A percentile compares a stretch with the other conserved stretches of the same genome.
These are phyloP conservation scores for Prosopis cineraria DNA, from an alignment of 306 rosid genomes.

Conservation along the genomic window DNA sequence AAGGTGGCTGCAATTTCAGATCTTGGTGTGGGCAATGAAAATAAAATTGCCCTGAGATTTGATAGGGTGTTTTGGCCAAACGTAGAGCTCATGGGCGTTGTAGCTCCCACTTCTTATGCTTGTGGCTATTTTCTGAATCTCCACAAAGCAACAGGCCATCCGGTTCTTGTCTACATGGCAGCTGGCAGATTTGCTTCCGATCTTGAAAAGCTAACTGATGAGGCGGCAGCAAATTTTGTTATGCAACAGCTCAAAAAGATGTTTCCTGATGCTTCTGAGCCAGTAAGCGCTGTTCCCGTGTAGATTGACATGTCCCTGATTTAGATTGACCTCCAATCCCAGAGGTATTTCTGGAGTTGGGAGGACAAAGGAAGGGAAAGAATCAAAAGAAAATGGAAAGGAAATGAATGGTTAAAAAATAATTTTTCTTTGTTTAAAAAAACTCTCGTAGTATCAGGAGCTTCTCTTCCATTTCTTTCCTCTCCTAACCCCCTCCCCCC, in stretches of 20 bases:
- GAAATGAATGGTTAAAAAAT: neutral
- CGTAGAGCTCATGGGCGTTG: constrained; percentile 68
- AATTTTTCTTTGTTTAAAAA: neutral
- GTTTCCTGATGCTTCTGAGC: constrained; percentile 69
- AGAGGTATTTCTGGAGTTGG: neutral
- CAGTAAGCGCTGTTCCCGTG: constrained; percentile 47
- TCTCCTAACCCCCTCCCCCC: neutral
- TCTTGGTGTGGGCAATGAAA: constrained; percentile 84
- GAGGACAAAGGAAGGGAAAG: neutral
- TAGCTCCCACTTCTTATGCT: constrained; percentile 65
- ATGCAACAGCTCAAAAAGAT: constrained; percentile 72
- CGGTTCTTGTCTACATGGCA: constrained; percentile 76
- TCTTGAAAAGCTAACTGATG: constrained; percentile 60
- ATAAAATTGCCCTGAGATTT: constrained; percentile 66
- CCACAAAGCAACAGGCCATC: constrained; percentile 79
- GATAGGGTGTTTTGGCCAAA: constrained; percentile 75
- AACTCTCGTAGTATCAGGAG: neutral
- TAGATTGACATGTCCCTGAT: neutral
- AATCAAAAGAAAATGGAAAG: neutral
- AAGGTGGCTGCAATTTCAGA: constrained; percentile 69
- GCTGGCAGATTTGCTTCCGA: constrained; percentile 81
- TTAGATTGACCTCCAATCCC: neutral
- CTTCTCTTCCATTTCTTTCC: neutral
- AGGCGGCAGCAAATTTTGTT: constrained; percentile 49
- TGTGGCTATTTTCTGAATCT: constrained; percentile 85